phyloP scores from a whole-genome alignment of 768 basidiomycete genomes.

The Cantharellus anzutake region DNA sequence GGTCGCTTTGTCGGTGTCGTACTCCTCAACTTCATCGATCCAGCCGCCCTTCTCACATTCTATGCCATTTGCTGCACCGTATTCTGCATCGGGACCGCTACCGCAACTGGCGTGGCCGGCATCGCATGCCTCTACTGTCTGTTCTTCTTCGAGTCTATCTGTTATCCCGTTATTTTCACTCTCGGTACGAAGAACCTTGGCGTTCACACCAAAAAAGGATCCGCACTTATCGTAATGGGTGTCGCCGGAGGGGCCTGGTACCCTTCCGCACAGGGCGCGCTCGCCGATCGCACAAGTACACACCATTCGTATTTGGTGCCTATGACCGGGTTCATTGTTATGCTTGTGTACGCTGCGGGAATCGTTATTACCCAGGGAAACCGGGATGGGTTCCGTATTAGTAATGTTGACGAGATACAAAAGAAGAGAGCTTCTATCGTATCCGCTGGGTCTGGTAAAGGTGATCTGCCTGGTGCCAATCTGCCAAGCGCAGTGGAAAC shows the following conservation, averaged over 20 bases:
- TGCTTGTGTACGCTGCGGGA: constrained; percentile 35
- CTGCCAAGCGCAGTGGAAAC: too few relatives aligned
- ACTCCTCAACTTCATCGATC: constrained; percentile 43
- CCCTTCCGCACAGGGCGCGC: constrained; percentile 37
- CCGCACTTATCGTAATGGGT: constrained; percentile 47
- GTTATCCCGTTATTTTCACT: constrained; percentile 46
- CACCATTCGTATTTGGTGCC: constrained; percentile 42
- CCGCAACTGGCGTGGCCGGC: constrained; percentile 32
- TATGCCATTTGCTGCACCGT: constrained; percentile 33
- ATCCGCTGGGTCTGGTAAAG: too few relatives aligned
- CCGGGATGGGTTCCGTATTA: constrained; percentile 31
- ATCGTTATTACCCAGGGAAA: constrained; percentile 32
- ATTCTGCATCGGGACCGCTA: constrained; percentile 33
- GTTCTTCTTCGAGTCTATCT: constrained; percentile 64
- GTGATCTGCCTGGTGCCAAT: too few relatives aligned
- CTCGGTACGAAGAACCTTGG: constrained; percentile 47
- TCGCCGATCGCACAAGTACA: constrained; percentile 31
- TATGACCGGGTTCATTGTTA: constrained; percentile 35
- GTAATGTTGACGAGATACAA: constrained; percentile 24
- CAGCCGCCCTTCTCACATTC: constrained; percentile 37
- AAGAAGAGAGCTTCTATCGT: too few relatives aligned
- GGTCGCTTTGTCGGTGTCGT: constrained; percentile 36
- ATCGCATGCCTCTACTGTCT: constrained; percentile 34
- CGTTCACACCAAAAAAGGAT: constrained; percentile 38
- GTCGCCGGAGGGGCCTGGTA: constrained; percentile 55